Evolutionary conservation across 2,329 filamentous ascomycete species (phyloP).

Genomic region (Scolecobasidium constrictum): DNA sequence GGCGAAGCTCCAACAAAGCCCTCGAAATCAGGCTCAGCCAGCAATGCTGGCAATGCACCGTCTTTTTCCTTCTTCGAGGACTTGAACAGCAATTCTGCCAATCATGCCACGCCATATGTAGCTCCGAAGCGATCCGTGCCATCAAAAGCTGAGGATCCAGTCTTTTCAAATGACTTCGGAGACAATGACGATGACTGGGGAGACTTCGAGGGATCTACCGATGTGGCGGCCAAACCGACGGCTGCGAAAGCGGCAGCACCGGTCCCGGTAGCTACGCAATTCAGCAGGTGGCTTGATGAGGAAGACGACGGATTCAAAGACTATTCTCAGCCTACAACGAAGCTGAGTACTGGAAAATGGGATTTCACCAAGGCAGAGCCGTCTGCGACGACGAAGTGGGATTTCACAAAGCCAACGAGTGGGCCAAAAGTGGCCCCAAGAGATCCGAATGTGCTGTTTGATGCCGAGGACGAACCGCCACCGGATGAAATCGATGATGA

Average conservation of each 20-base stretch:
- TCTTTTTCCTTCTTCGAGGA: constrained; percentile 9
- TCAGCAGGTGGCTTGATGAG: constrained; percentile 4
- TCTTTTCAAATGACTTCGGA: too few relatives aligned
- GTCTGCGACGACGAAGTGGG: too few relatives aligned
- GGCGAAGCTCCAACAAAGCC: background rate
- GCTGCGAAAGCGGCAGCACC: too few relatives aligned
- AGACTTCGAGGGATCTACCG: constrained; percentile 26
- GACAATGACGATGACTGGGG: constrained; percentile 26
- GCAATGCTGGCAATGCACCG: background rate
- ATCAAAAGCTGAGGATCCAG: too few relatives aligned
- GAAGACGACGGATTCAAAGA: background rate
- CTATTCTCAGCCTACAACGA: background rate
- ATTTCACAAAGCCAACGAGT: background rate
- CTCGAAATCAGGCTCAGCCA: background rate
- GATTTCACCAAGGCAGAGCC: background rate
- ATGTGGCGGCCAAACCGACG: constrained; percentile 10
- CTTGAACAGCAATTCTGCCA: background rate
- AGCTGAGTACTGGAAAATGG: background rate
- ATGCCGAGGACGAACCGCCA: constrained; percentile 20
- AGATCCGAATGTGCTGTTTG: constrained; percentile 28
- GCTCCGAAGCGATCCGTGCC: too few relatives aligned
- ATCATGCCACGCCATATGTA: background rate
- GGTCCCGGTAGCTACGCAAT: background rate
- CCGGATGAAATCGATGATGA: constrained; percentile 21
- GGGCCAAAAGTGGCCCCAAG: constrained; percentile 10